These are phyloP conservation scores for Puccinia polysora DNA, from an alignment of 1,284 basidiomycete genomes.

Conservation along the genomic window DNA sequence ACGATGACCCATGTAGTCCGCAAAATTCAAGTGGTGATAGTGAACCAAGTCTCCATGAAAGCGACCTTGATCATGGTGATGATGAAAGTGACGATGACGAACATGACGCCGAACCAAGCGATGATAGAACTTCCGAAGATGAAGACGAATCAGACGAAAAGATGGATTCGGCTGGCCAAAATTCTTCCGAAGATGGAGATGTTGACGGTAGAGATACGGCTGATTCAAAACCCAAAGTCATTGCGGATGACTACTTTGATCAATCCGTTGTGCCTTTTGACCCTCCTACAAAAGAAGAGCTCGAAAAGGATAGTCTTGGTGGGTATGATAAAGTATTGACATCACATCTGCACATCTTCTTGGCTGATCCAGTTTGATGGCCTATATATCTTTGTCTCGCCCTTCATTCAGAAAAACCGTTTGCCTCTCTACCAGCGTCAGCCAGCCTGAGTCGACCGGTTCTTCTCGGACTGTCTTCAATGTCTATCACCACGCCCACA, in stretches of 20 bases:
- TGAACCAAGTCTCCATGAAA: slow-evolving; percentile 43
- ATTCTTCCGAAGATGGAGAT: slow-evolving; percentile 4
- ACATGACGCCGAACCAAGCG: slow-evolving; percentile 47
- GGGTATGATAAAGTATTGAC: background rate
- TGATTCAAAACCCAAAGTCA: background rate
- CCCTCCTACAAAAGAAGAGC: slow-evolving; percentile 39
- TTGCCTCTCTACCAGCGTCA: slow-evolving; percentile 41
- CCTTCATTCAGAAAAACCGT: slow-evolving; percentile 36
- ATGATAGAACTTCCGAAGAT: slow-evolving; percentile 49
- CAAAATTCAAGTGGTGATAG: slow-evolving; percentile 5
- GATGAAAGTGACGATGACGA: slow-evolving; percentile 45
- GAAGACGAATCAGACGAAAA: slow-evolving; percentile 44
- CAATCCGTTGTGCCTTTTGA: slow-evolving; percentile 29
- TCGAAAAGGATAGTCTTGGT: slow-evolving; percentile 39
- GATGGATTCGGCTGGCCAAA: too few relatives aligned
- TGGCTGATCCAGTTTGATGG: too few relatives aligned
- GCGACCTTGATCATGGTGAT: too few relatives aligned
- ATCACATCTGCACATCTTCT: background rate
- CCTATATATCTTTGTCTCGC: background rate
- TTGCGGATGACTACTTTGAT: slow-evolving; percentile 30
- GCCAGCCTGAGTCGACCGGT: slow-evolving; percentile 79
- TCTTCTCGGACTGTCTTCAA: slow-evolving; percentile 73
- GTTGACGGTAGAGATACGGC: background rate
- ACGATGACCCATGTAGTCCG: background rate
- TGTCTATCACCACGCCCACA: slow-evolving; percentile 80